Base-by-base conservation (phyloP, 768 basidiomycete species). In the Mycena capillaripes region DNA sequence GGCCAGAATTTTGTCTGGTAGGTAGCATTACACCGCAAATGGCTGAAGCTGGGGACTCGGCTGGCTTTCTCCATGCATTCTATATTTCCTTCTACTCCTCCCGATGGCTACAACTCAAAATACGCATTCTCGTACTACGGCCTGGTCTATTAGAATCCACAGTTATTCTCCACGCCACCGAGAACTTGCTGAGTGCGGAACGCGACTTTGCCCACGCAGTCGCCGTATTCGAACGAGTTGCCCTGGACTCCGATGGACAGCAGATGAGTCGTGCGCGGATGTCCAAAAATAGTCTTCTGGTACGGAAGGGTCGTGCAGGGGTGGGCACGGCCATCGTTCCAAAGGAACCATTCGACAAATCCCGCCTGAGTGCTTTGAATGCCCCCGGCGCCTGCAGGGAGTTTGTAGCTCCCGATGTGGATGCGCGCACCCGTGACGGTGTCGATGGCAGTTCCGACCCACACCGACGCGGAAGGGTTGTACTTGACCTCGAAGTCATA, bases 341-440 rank as follows among this genome's bases (percentile, higher is more conserved):
- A 74, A 4, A 69, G 73, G 29, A 66, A 70, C 73, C 73, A 74
- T 63, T 74, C 73, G 12, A 74, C 73, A 59, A 74, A 74, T 4
- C 73, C 69, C 27, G 23, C 29, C 36, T 74, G 69, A 29, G n/a
- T 30, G 17, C 52, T 32, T 9, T 25, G 4, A 19, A 73, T 73
- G 2, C 68, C 72, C n/a, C 55, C 53, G 7, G 57, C 19, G 14
- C 42, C 56, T 3, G 40, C 30, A 7, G 72, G 68, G 5, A 65
- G 55, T 4, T 42, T 69, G 25, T 16, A 73, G 44, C 67, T 70
- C 40, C 72, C 72, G 55, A 73, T 72, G 29, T 69, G 71, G 25
- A 46, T 42, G 5, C 59, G 30, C 52, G 17, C 23, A 34, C 55
- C 40, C 16, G 50, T 58, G 53, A 58, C 71, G 3, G 71, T 73